Percentiles rank a stretch among this genome's conserved stretches.
These are phyloP conservation scores for Vitis hybrid DNA, from an alignment of 177 flowering plant species.

Conservation along the genomic window DNA sequence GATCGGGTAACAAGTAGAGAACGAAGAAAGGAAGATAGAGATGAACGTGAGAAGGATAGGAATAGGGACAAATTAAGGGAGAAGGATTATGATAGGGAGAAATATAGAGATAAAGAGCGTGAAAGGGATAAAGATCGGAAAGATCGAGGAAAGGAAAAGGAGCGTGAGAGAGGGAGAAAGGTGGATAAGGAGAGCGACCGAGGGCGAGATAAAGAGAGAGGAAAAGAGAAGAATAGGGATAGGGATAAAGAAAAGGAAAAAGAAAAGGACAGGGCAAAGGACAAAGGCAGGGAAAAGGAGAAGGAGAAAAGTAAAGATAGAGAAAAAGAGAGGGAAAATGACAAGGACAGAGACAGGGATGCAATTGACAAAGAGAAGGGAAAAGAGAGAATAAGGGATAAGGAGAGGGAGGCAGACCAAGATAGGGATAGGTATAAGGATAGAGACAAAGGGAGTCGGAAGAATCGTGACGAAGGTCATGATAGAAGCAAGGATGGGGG, in stretches of 20 bases:
- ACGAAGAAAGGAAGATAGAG: constrained; percentile 44
- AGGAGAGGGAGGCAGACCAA: constrained; percentile 35
- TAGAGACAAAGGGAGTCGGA: constrained; percentile 38
- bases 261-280: constrained; percentile 26
- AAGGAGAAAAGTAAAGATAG: constrained; percentile 32
- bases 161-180: constrained; percentile 30
- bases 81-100: constrained; percentile 41
- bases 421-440: constrained; percentile 51
- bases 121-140: constrained; percentile 36
- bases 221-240: constrained; percentile 25
- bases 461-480: constrained; percentile 38
- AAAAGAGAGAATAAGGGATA: constrained; percentile 40
- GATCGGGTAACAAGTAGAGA: constrained; percentile 36
- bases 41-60: constrained; percentile 43
- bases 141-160: constrained; percentile 34
- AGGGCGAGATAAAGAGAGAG: constrained; percentile 27
- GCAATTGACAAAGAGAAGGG: constrained; percentile 25
- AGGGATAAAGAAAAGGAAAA: constrained; percentile 27
- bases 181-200: constrained; percentile 15
- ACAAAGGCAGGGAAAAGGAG: constrained; percentile 37
- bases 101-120: constrained; percentile 39
- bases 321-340: constrained; percentile 34
- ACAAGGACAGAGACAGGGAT: constrained; percentile 23
- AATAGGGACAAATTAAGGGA: constrained; percentile 33
- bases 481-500: constrained; percentile 38